A percentile compares a stretch with the other conserved stretches of the same genome.
These are phyloP conservation scores for Cercospora sp. DNA, from an alignment of 2,329 filamentous ascomycete species.

Conservation along the genomic window DNA sequence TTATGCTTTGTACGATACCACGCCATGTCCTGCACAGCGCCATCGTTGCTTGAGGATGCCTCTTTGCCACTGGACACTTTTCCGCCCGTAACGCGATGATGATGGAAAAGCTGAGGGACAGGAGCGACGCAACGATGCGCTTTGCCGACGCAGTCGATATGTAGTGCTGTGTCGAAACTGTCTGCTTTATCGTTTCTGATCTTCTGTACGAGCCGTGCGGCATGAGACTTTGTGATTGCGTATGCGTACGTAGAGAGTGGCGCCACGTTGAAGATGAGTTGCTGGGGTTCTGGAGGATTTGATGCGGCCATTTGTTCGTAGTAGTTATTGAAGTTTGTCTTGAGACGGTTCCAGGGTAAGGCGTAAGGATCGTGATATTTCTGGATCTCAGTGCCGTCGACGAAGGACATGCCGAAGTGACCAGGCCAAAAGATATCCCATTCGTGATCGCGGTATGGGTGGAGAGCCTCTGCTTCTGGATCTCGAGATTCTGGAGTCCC, in stretches of 20 bases:
- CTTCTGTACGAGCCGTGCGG: constrained; percentile 7
- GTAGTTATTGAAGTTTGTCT: constrained; percentile 18
- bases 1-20: constrained; percentile 21
- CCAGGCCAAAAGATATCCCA: constrained; percentile 37
- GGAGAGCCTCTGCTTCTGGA: neutral
- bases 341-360: constrained; percentile 12
- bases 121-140: constrained; percentile 20
- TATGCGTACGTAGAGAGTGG: constrained; percentile 18
- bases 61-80: neutral
- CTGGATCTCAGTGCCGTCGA: neutral
- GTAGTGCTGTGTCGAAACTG: constrained; percentile 21
- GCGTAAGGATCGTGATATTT: constrained; percentile 18
- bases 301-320: constrained; percentile 17
- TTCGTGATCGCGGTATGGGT: constrained; percentile 22
- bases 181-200: constrained; percentile 1
- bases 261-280: constrained; percentile 16
- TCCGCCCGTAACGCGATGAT: constrained; percentile 19
- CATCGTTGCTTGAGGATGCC: neutral
- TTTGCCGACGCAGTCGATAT: constrained; percentile 15
- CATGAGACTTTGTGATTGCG: constrained; percentile 14
- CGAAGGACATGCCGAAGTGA: constrained; percentile 34
- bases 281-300: neutral
- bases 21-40: constrained; percentile 8
- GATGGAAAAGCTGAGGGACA: constrained; percentile 21
- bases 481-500: neutral